A percentile compares a stretch with the other conserved stretches of the same genome.
Evolutionary conservation across 1,284 basidiomycete genomes (phyloP).

Genomic region (Sporisorium iseilematis-ciliati): DNA sequence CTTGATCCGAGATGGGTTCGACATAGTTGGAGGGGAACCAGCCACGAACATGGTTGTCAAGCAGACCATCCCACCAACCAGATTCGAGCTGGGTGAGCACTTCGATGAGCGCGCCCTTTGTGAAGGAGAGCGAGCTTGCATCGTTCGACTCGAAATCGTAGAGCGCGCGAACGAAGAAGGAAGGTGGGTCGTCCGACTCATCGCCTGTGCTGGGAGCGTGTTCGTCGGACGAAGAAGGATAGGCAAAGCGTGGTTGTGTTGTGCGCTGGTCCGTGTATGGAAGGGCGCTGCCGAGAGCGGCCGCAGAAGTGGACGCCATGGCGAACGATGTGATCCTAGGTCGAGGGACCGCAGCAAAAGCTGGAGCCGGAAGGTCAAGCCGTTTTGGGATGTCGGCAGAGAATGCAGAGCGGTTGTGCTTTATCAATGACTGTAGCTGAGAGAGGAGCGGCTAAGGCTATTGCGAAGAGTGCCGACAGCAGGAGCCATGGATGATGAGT

Average conservation of each 20-base stretch:
- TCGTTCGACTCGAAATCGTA: slow-evolving; percentile 86
- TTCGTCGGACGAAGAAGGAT: slow-evolving; percentile 13
- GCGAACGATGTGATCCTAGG: no score
- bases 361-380: no score
- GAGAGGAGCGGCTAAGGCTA: not conserved
- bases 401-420: not conserved
- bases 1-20: slow-evolving; percentile 80
- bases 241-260: slow-evolving; percentile 14
- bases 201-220: slow-evolving; percentile 23
- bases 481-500: slow-evolving; percentile 9
- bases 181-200: slow-evolving; percentile 47
- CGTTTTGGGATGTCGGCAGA: not conserved
- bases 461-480: not conserved
- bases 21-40: slow-evolving; percentile 99
- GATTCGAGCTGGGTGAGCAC: slow-evolving; percentile 89
- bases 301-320: slow-evolving; percentile 40
- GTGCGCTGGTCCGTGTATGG: not conserved
- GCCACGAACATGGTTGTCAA: slow-evolving; percentile 77
- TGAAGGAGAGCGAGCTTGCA: slow-evolving; percentile 87
- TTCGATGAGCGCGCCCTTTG: slow-evolving; percentile 88
- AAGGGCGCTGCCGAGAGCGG: slow-evolving; percentile 14
- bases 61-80: slow-evolving; percentile 98
- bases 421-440: slow-evolving; percentile 2
- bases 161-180: slow-evolving; percentile 87
- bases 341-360: no score